Conservation (phyloP, 345 rosid species). For the Arabidopsis suecica region DNA sequence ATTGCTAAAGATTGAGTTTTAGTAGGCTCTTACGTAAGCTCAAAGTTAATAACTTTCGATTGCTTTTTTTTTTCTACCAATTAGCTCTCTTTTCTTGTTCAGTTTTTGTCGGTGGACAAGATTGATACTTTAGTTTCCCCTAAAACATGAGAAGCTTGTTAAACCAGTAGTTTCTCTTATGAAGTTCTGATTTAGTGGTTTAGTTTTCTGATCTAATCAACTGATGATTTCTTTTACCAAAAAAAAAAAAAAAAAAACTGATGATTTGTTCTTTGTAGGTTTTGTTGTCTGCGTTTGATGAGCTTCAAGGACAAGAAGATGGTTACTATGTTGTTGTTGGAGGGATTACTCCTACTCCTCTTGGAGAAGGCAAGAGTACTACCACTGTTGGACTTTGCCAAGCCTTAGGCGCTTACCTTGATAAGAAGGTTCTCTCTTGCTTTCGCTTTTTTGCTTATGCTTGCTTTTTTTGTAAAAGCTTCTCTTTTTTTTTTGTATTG, state of each 20-base stretch:
- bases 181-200: not conserved
- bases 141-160: not conserved
- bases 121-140: not conserved
- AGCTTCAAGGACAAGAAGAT: slow-evolving; percentile 69
- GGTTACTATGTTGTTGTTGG: slow-evolving; percentile 97
- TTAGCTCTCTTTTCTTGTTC: not conserved
- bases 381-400: slow-evolving; percentile 97
- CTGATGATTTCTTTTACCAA: slow-evolving; percentile 2
- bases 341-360: slow-evolving; percentile 99
- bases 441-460: not conserved
- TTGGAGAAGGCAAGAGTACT: slow-evolving; percentile 98
- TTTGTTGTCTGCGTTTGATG: slow-evolving; percentile 76
- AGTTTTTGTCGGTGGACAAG: not conserved
- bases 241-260: too few relatives aligned
- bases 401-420: slow-evolving; percentile 92
- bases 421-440: slow-evolving; percentile 67
- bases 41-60: slow-evolving; percentile 15
- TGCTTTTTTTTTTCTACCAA: not conserved
- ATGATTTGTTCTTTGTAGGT: slow-evolving; percentile 51
- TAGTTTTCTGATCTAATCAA: slow-evolving; percentile 6
- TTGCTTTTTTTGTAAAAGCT: not conserved
- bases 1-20: not conserved
- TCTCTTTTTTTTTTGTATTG: slow-evolving; percentile 6
- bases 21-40: not conserved
- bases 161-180: not conserved